A percentile compares a stretch with the other conserved stretches of the same genome.
Evolutionary conservation across 352 stramenopile genomes (phyloP).

Genomic region (Pythium dissimile): DNA sequence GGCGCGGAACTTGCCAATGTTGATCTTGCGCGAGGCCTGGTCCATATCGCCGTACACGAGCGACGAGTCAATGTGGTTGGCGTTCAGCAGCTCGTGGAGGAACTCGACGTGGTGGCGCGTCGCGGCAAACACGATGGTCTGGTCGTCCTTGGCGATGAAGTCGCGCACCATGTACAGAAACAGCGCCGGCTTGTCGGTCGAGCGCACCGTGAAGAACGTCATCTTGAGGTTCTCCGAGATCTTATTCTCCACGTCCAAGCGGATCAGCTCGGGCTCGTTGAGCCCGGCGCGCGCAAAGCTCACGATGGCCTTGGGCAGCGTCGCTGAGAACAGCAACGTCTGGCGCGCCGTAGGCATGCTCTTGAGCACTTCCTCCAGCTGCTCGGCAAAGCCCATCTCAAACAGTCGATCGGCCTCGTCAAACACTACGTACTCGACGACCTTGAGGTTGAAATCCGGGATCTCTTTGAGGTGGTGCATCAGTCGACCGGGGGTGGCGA

Average conservation of each 20-base stretch:
- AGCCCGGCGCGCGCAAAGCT: slow-evolving; percentile 98
- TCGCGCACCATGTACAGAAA: slow-evolving; percentile 96
- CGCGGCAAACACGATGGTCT: slow-evolving; percentile 98
- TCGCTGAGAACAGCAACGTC: slow-evolving; percentile 95
- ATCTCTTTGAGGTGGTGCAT: slow-evolving; percentile 95
- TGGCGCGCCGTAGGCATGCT: slow-evolving; percentile 86
- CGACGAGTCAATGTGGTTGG: slow-evolving; percentile 82
- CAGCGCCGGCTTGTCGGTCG: slow-evolving; percentile 93
- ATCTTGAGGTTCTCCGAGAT: slow-evolving; percentile 98
- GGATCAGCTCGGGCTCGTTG: slow-evolving; percentile 95
- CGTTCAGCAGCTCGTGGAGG: slow-evolving; percentile 90
- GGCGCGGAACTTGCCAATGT: slow-evolving; percentile 87
- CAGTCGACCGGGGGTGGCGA: slow-evolving; percentile 93
- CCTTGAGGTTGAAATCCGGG: slow-evolving; percentile 91
- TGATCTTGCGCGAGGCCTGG: slow-evolving; percentile 86
- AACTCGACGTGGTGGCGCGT: slow-evolving; percentile 99
- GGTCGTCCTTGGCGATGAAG: slow-evolving; percentile 89
- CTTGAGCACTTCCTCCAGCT: slow-evolving; percentile 93
- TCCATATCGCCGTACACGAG: slow-evolving; percentile 95
- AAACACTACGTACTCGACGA: slow-evolving; percentile 94
- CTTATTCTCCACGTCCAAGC: slow-evolving; percentile 97
- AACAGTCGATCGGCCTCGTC: slow-evolving; percentile 99
- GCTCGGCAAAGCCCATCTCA: slow-evolving; percentile 99
- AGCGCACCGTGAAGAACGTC: slow-evolving; percentile 96
- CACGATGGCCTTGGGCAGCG: slow-evolving; percentile 95